These are phyloP conservation scores for Endothia cerciana DNA, from an alignment of 2,329 filamentous ascomycete genomes.

Conservation along the genomic window DNA sequence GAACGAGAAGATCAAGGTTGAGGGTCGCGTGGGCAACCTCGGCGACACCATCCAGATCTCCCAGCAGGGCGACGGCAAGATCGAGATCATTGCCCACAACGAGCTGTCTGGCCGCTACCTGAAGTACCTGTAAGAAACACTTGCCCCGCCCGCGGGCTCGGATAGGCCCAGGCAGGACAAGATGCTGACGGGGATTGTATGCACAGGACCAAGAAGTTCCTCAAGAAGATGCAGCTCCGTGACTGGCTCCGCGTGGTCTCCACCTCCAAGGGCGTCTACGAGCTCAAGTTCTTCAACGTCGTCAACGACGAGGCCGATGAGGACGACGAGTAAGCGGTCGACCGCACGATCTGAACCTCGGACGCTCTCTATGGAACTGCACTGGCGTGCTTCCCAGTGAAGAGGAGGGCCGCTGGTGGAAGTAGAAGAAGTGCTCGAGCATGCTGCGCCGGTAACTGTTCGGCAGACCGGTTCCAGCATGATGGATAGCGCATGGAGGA, in stretches of 20 bases:
- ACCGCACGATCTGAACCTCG: not conserved
- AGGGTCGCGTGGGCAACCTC: conserved; percentile 96
- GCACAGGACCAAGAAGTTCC: conserved; percentile 97
- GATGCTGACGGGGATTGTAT: conserved; percentile 32
- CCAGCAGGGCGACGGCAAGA: conserved; percentile 93
- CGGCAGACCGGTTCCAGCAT: conserved; percentile 4
- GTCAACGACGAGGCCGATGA: conserved; percentile 98
- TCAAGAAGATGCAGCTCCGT: conserved; percentile 99
- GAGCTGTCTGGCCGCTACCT: conserved; percentile 98
- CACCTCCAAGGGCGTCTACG: conserved; percentile 97
- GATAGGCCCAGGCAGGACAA: not conserved
- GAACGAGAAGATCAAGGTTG: conserved; percentile 99
- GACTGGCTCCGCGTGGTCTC: conserved; percentile 99
- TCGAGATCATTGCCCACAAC: conserved; percentile 96
- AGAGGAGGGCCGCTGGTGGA: conserved; percentile 26
- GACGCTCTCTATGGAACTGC: not conserved
- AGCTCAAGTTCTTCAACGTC: conserved; percentile 99
- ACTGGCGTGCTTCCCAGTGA: conserved; percentile 7
- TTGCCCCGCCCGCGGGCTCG: not conserved
- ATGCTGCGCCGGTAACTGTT: conserved; percentile 7
- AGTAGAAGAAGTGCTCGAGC: conserved; percentile 8
- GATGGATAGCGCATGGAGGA: not conserved
- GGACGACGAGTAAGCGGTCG: conserved; percentile 83
- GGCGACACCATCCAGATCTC: conserved; percentile 90
- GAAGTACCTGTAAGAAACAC: conserved; percentile 91